phyloP scores from a whole-genome alignment of 2,329 filamentous ascomycete genomes.

The Venturia carpophila region DNA sequence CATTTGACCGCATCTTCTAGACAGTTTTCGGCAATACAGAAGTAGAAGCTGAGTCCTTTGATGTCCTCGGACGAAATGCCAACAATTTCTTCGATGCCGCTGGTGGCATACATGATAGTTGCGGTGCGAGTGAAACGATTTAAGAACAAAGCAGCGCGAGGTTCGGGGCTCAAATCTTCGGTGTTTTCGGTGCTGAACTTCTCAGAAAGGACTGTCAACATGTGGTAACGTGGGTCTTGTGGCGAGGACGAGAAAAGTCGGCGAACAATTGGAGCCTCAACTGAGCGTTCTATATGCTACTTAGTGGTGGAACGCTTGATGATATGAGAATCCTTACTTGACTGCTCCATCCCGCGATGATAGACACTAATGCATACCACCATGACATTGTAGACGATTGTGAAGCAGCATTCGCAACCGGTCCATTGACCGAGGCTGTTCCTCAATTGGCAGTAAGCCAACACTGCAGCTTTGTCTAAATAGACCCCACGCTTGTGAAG shows the following conservation, averaged over 20 bases:
- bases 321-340: neutral
- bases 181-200: conserved; percentile 58
- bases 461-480: conserved; percentile 75
- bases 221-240: conserved; percentile 77
- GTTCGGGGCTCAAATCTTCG: conserved; percentile 57
- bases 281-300: conserved; percentile 56
- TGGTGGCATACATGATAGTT: conserved; percentile 80
- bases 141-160: conserved; percentile 73
- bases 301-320: conserved; percentile 21
- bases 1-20: conserved; percentile 68
- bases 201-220: conserved; percentile 69
- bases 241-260: conserved; percentile 75
- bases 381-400: conserved; percentile 78
- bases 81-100: conserved; percentile 65
- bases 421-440: conserved; percentile 64
- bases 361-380: conserved; percentile 80
- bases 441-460: conserved; percentile 69
- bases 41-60: conserved; percentile 74
- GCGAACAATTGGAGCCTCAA: conserved; percentile 69
- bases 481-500: conserved; percentile 66
- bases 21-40: conserved; percentile 73
- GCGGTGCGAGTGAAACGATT: conserved; percentile 79
- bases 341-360: conserved; percentile 48
- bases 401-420: conserved; percentile 82
- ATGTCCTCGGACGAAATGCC: conserved; percentile 63